Conservation (phyloP, 2,329 filamentous ascomycete genomes). For the Trichoderma harzianum region DNA sequence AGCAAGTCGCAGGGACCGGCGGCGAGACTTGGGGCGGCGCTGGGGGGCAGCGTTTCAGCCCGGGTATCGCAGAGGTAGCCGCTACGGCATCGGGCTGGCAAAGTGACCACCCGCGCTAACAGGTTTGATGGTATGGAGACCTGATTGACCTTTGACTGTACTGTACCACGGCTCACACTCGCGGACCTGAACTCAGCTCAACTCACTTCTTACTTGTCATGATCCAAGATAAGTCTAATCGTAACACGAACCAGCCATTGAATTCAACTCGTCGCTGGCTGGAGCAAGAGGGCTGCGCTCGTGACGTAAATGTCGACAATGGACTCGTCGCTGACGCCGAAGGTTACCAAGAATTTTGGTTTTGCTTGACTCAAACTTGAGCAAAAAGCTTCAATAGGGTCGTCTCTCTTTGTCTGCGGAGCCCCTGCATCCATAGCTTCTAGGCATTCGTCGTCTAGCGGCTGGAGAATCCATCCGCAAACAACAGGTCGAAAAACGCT, state of each 20-base stretch:
- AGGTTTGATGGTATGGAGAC: background rate
- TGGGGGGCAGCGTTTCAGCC: background rate
- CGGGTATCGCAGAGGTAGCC: background rate
- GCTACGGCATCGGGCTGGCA: background rate
- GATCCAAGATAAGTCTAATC: background rate
- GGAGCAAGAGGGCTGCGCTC: background rate
- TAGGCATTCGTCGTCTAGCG: background rate
- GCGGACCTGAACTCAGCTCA: background rate
- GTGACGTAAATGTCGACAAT: conserved; percentile 7
- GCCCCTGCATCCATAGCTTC: background rate
- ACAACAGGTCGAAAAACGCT: background rate
- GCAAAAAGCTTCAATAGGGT: background rate
- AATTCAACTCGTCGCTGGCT: background rate
- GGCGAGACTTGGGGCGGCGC: background rate
- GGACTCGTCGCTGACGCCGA: background rate
- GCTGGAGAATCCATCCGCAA: background rate
- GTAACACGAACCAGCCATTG: background rate
- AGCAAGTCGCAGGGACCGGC: background rate
- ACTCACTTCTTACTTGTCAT: background rate
- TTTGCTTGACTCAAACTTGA: background rate
- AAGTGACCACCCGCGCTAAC: background rate
- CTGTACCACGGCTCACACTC: too few relatives aligned
- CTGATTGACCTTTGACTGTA: too few relatives aligned
- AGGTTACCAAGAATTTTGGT: background rate
- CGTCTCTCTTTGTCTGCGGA: background rate